These are phyloP conservation scores for Chlorella sp. DNA, from an alignment of 139 green algal species.

Conservation along the genomic window DNA sequence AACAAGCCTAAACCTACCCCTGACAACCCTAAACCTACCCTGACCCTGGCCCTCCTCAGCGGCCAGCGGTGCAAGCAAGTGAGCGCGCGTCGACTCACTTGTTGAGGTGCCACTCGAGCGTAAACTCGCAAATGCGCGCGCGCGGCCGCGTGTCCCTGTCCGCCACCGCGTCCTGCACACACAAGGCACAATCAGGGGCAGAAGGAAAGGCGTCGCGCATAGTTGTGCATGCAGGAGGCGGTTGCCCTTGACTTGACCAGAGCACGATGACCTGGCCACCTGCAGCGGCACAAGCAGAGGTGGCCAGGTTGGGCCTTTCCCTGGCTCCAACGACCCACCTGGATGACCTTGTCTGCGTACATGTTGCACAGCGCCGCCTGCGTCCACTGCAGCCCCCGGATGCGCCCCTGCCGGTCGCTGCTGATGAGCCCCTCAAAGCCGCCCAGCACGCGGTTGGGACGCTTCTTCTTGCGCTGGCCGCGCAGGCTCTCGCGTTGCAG, in stretches of 20 bases:
- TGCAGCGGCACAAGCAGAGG: too few species aligned
- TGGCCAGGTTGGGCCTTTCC: too few species aligned
- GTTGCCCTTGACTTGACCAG: too few species aligned
- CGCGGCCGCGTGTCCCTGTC: conserved; percentile 32
- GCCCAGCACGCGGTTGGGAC: conserved; percentile 1
- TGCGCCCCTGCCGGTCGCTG: conserved; percentile 10
- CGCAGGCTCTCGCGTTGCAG: too few species aligned
- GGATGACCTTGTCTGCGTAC: conserved; percentile 33
- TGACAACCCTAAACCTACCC: too few species aligned
- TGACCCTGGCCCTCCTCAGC: too few species aligned
- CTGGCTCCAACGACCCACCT: neutral
- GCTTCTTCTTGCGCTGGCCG: conserved; percentile 1
- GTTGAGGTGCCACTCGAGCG: conserved; percentile 56
- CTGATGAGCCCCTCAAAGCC: conserved; percentile 20
- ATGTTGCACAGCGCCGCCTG: conserved; percentile 14
- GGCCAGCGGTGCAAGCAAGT: too few species aligned
- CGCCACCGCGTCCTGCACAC: conserved; percentile 15
- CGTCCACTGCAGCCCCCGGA: conserved; percentile 25
- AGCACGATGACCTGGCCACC: too few species aligned
- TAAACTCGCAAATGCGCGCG: conserved; percentile 33
- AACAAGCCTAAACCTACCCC: too few species aligned
- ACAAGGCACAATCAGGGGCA: too few species aligned
- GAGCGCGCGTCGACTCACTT: neutral
- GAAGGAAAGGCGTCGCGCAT: too few species aligned
- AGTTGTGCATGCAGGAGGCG: too few species aligned